Base-by-base conservation (phyloP, 2,329 filamentous ascomycete genomes). In the Rutstroemia sp. region DNA sequence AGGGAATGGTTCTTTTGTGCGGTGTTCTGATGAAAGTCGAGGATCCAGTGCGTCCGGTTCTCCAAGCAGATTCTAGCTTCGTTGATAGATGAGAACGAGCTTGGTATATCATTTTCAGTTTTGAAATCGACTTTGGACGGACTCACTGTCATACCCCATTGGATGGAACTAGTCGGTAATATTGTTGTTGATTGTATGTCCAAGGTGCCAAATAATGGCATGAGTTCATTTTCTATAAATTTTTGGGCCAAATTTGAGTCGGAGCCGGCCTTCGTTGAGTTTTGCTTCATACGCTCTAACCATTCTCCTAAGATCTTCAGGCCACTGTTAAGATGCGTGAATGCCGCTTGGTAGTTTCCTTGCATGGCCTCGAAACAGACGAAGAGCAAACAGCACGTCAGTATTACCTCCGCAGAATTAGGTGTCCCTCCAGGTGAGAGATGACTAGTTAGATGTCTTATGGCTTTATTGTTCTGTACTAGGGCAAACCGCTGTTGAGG, bases 401-500 rank as follows among this genome's bases (percentile, higher is more conserved):
- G 48, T 38, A 50, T 54, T 30, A 44, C 48, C 47, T 51, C 59
- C 44, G 38, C 7, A 27, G 57, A 39, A 27, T 42, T 23, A 6
- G 36, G 36, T 6, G 16, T 23, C 2, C 34, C 38, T 27, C 34
- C 19, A 21, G 27, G 17, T 12, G 72, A 71, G 10, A 70, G 70
- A 7, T 75, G 70, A 21, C 67, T 68, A 45, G 76, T 67, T 23
- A 83, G 73, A 12, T 76, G 72, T 17, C 49, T 53, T 40, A 64
- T 64, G 3, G 62, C 60, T 23, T 56, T 54, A n/a, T 57, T 63
- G 38, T 60, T 60, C 16, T 64, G 59, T 36, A 58, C 47, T 6
- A 64, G 46, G n/a, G 60, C 60, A 21, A 64, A 60, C 17, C 80
- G 74, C 77, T 80, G 52, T 25, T 53, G 51, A 21, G 46, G 21